Evolutionary conservation across 225 moss, liverwort and hornwort genomes (phyloP), one percentile per base, ranked within the genome.

Genomic region (Neckera pumila): DNA sequence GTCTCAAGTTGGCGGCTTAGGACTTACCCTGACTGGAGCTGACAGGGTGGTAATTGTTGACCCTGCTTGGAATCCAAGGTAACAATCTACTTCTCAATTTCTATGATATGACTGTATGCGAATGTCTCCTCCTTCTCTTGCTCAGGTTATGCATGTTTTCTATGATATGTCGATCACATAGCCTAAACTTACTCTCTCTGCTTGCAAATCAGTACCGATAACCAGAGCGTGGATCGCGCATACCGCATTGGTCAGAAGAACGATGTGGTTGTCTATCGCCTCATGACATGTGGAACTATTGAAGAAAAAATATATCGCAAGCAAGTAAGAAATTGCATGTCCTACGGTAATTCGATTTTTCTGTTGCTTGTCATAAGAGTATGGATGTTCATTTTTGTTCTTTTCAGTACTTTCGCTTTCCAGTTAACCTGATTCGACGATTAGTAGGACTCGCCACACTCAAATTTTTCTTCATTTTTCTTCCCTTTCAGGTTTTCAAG

Each of bases 21-120:
- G 99, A 57, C 94, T 99, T 30, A 99, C 99, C 17, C 89, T 99
- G 45, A 99, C 99, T 59, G 97, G 95, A 62, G 99, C 99, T 31
- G 93, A 99, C 85, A 94, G 99, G 78, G 99, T 99, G 76, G 95
- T 99, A 47, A 96, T 99, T 72, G 93, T 99, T 75, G 99, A 99
- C 87, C 99, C 99, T 88, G 97, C 97, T 72, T 99, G 99, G 99
- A 99, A 99, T 84, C 99, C 99, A 51, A 99, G 99, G 99, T 95
- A 86, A 30, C 11, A 72, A 26, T 82, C 18, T 40, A 45, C 33
- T 66, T 53, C 53, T 85, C 66, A 25, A 62, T 79, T 47, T 20
- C 43, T 72, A 40, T 47, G 63, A 40, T 53, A 42, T 25, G 54
- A 31, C 17, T 22, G n/a, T 57, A 40, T 40, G 45, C 28, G 5